Percentiles rank a stretch among this genome's conserved stretches.
These are phyloP conservation scores for Prunus yedoensis DNA, from an alignment of 331 rosid genomes.

Conservation along the genomic window DNA sequence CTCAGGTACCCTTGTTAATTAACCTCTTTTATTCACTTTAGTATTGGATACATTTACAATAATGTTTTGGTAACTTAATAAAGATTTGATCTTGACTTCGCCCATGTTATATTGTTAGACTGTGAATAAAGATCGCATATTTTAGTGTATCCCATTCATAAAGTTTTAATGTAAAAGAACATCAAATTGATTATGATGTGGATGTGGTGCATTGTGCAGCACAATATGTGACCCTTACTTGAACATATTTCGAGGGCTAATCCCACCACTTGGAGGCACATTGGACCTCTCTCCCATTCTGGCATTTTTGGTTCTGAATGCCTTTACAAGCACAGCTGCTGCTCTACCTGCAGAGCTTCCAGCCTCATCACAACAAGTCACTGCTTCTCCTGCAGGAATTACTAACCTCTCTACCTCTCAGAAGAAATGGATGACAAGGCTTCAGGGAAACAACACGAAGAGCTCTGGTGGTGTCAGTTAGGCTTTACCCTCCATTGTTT, in stretches of 20 bases:
- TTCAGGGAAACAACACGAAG: slow-evolving; percentile 54
- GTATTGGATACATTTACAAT: too few species aligned
- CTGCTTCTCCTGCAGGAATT: slow-evolving; percentile 26
- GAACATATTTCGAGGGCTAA: slow-evolving; percentile 93
- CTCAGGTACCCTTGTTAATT: slow-evolving; percentile 52
- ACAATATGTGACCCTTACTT: slow-evolving; percentile 91
- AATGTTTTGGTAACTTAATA: too few species aligned
- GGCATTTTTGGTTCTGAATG: slow-evolving; percentile 86
- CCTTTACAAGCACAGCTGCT: slow-evolving; percentile 88
- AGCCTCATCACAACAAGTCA: slow-evolving; percentile 21
- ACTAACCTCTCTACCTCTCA: slow-evolving; percentile 48
- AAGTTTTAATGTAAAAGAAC: too few species aligned
- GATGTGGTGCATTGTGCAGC: slow-evolving; percentile 41
- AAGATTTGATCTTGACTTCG: neutral
- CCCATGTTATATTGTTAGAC: too few species aligned
- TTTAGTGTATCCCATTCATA: neutral
- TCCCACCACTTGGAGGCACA: slow-evolving; percentile 94
- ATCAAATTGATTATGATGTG: neutral
- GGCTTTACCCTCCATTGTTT: slow-evolving; percentile 18
- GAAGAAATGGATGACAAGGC: slow-evolving; percentile 82
- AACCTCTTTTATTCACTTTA: too few species aligned
- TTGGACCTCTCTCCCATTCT: slow-evolving; percentile 93
- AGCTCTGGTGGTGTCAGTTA: slow-evolving; percentile 34
- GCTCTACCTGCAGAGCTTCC: slow-evolving; percentile 99
- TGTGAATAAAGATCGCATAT: neutral